Conservation (phyloP, 306 rosid genomes). For the Cyclanthera cordifolia region DNA sequence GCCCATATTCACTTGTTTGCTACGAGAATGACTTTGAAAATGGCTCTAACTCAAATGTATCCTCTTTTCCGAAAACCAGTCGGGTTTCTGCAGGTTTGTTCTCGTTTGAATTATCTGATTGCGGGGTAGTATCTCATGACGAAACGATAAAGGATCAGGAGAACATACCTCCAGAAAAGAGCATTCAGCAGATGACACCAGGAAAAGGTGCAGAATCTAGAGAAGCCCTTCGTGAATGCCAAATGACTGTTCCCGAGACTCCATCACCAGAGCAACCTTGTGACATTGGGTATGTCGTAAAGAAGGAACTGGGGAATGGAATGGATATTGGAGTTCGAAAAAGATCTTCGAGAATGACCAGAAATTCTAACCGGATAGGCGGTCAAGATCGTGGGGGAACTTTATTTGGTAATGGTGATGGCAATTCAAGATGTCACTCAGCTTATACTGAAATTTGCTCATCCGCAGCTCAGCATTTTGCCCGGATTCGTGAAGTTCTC, state of each 20-base stretch:
- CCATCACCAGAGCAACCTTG: conserved; percentile 56
- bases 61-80: conserved; percentile 33
- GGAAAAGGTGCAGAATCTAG: conserved; percentile 53
- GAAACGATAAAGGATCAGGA: conserved; percentile 51
- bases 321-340: conserved; percentile 60
- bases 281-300: conserved; percentile 36
- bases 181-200: conserved; percentile 57
- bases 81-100: conserved; percentile 41
- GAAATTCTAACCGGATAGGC: conserved; percentile 30
- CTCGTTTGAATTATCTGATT: conserved; percentile 62
- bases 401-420: no score
- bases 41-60: conserved; percentile 29
- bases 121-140: conserved; percentile 26
- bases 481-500: conserved; percentile 81
- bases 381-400: no score
- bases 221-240: conserved; percentile 55
- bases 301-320: conserved; percentile 55
- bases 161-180: conserved; percentile 72
- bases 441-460: conserved; percentile 68
- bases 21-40: conserved; percentile 51
- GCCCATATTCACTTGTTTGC: conserved; percentile 91
- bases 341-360: conserved; percentile 49
- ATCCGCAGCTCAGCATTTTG: conserved; percentile 73
- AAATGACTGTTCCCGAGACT: conserved; percentile 83
- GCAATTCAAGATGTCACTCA: conserved; percentile 40